Base-by-base conservation (phyloP, 2,329 filamentous ascomycete species). In the Penicillium aurantiogriseum region DNA sequence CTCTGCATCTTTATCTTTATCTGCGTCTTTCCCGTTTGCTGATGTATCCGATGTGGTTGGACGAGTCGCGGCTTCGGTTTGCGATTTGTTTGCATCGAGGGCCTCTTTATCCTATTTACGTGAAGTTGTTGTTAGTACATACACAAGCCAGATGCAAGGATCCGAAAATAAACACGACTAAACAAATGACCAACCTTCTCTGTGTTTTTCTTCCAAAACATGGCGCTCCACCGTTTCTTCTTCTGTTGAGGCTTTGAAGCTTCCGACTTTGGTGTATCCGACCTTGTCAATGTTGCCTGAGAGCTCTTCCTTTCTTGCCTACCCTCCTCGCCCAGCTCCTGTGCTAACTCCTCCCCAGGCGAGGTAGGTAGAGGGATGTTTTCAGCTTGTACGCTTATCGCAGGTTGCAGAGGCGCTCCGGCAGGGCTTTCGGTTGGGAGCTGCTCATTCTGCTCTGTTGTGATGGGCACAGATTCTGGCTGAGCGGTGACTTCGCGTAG, bases 1-100 rank as follows among this genome's bases (percentile, higher is more conserved):
- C 54, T 85, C 80, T 60, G 87, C 80, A 70, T 91, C 86, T 65
- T 83, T 79, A 68, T 91, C 86, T 65, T 83, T 80, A 58, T 82
- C 74, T n/a, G 73, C 67, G 50, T 83, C 71, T 74, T 58, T 33
- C 5, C 21, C 52, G 8, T 56, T 50, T 10, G 31, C 80, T 56
- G 61, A 76, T 60, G 64, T 56, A 39, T 45, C 43, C 31, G 47
- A 54, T 36, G 50, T 42, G 17, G 43, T 57, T 0, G 49, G 39
- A 35, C 56, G 25, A 25, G 46, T 44, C 19, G 54, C 13, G 17
- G 27, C 25, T 50, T 66, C 42, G 23, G 49, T n/a, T 25, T 55
- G 48, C 8, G 47, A 40, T 25, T 54, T 54, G 19, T 54, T 55
- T 11, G 47, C 39, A 17, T 47, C 31, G 2, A 38, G 11, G 4